Base-by-base conservation (phyloP, 805 yeast species). In the Saturnispora sanitii region DNA sequence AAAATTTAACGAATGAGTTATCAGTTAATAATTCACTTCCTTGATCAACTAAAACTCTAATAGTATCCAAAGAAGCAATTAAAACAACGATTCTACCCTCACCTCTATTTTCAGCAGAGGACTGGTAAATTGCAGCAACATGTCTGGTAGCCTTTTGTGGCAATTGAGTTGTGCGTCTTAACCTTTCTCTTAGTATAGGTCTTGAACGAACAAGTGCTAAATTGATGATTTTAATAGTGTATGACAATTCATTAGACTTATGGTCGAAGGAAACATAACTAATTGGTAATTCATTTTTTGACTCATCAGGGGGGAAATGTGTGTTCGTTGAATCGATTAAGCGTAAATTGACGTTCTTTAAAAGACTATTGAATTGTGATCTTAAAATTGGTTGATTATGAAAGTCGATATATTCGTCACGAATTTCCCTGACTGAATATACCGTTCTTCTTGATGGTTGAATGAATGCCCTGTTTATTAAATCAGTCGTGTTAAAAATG, bases 331-430 rank as follows among this genome's bases (percentile, higher is more conserved):
- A 49, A 2, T 64, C 55, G 45, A 70, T 77, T 38, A 82, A 56
- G 26, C 66, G 61, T 27, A 67, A 60, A 60, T 82, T 85, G 34
- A 79, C 34, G 22, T 92, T 88, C 28, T 64, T 66, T 35, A 82
- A 62, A 11, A 79, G 27, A 4, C 83, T 79, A 56, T 80, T 86
- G 18, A 79, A 52, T 19, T 72, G 68, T n/a, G 79, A 66, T 48
- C 85, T 67, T 29, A 82, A 48, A 38, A 78, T 54, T 31, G 83
- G 81, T 52, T 74, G 75, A 19, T 85, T 85, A 23, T 75, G 36
- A 6, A 40, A 13, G 8, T 39, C 11, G 3, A 46, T 16, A 22
- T 37, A 33, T 17, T 31, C 27, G 15, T 44, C 37, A 13, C 44
- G 28, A 6, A 33, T 11, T 38, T 64, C 65, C 47, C 82, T 76